A percentile compares a stretch with the other conserved stretches of the same genome.
phyloP scores from a whole-genome alignment of 495 filamentous ascomycete species.

The Bathelium albidoporum region DNA sequence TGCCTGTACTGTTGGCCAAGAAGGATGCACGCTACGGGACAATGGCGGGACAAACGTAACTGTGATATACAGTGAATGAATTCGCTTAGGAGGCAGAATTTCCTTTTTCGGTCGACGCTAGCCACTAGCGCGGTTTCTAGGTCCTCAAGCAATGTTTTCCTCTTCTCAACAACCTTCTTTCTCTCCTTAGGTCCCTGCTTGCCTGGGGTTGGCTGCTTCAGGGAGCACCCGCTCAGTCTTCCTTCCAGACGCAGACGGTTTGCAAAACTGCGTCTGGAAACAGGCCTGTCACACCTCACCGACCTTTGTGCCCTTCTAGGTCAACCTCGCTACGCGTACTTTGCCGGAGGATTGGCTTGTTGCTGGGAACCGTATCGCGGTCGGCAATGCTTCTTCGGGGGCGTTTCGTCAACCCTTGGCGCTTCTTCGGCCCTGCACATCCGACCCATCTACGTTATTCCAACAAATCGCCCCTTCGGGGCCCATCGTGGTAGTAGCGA shows the following conservation, averaged over 20 bases:
- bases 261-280: background rate
- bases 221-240: background rate
- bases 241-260: background rate
- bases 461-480: background rate
- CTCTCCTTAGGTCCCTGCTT: background rate
- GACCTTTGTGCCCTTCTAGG: slow-evolving; percentile 3
- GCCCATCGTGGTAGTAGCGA: background rate
- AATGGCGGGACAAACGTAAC: too few relatives aligned
- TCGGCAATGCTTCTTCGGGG: too few relatives aligned
- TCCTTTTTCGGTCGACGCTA: too few relatives aligned
- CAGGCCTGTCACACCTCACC: background rate
- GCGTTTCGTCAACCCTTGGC: too few relatives aligned
- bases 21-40: too few relatives aligned
- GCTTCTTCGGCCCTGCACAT: too few relatives aligned
- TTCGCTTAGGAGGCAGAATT: too few relatives aligned
- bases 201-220: background rate
- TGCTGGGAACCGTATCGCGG: background rate
- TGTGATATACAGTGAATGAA: too few relatives aligned
- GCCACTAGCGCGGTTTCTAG: background rate
- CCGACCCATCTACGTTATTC: background rate
- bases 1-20: too few relatives aligned
- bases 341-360: too few relatives aligned
- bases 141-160: background rate
- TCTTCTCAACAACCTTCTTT: background rate
- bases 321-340: background rate